Percentiles rank a stretch among this genome's conserved stretches.
phyloP scores from a whole-genome alignment of 495 filamentous ascomycete species.

The Penicillium mononematosum region DNA sequence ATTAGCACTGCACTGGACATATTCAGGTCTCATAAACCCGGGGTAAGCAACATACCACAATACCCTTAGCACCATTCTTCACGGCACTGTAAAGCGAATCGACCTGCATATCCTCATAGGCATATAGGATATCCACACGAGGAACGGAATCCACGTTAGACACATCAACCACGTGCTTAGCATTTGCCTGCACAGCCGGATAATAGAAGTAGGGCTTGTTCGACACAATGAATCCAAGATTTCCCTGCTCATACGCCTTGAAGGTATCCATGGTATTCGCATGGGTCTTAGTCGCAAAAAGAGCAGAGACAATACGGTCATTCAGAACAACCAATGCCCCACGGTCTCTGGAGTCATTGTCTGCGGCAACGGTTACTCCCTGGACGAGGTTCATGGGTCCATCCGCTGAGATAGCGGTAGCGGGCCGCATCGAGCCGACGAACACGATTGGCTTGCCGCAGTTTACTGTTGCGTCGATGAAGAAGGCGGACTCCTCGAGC shows the following conservation, averaged over 20 bases:
- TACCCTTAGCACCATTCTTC: conserved; percentile 40
- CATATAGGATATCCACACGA: conserved; percentile 44
- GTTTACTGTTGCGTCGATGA: conserved; percentile 47
- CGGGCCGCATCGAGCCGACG: conserved; percentile 51
- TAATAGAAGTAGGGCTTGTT: conserved; percentile 48
- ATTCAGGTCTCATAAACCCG: background rate
- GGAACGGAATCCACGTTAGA: conserved; percentile 33
- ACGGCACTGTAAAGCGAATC: conserved; percentile 36
- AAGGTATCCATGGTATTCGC: conserved; percentile 54
- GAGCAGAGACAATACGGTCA: conserved; percentile 49
- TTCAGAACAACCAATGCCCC: conserved; percentile 52
- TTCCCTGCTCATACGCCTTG: conserved; percentile 45
- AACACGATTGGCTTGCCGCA: conserved; percentile 48
- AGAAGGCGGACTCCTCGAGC: conserved; percentile 52
- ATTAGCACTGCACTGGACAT: background rate
- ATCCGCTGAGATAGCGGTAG: conserved; percentile 51
- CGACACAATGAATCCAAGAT: conserved; percentile 46
- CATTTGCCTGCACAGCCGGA: conserved; percentile 34
- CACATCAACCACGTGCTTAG: conserved; percentile 39
- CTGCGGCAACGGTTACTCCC: conserved; percentile 46
- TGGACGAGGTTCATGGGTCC: conserved; percentile 51
- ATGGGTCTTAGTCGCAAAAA: conserved; percentile 51
- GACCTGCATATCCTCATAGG: conserved; percentile 39
- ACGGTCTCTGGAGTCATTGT: conserved; percentile 31
- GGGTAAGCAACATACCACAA: conserved; percentile 34